Conservation (phyloP, 805 yeast genomes). For the Candida insectorum region DNA sequence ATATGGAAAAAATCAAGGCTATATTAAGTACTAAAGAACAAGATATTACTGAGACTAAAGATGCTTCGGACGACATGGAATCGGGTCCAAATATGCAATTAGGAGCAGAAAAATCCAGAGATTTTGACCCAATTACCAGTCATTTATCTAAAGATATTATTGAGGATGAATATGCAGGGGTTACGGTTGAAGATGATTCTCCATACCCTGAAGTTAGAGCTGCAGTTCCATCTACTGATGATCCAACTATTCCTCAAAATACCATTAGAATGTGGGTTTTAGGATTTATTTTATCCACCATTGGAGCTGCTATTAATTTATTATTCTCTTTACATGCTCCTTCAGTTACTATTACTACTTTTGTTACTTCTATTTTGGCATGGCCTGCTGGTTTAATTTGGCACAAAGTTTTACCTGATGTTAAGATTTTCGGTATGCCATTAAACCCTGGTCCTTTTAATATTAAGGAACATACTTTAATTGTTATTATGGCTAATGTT, state of each 20-base stretch:
- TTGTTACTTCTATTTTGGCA: conserved; percentile 57
- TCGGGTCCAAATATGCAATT: too few relatives aligned
- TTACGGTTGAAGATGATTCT: conserved; percentile 34
- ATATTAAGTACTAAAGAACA: conserved; percentile 6
- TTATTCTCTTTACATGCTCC: conserved; percentile 60
- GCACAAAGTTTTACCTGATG: conserved; percentile 33
- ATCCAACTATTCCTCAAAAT: conserved; percentile 45
- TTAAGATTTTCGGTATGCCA: conserved; percentile 13
- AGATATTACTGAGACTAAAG: conserved; percentile 1
- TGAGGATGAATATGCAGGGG: conserved; percentile 39
- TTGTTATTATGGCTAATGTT: conserved; percentile 18
- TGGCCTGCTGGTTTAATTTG: conserved; percentile 57
- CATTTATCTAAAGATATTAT: conserved; percentile 18
- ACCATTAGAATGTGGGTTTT: conserved; percentile 55
- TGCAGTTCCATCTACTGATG: conserved; percentile 52
- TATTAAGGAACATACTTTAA: conserved; percentile 20
- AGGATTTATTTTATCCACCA: conserved; percentile 47
- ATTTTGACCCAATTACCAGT: conserved; percentile 32
- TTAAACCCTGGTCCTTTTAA: conserved; percentile 23
- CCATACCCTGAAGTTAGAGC: conserved; percentile 71
- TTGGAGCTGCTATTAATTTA: conserved; percentile 58
- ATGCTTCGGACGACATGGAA: background rate
- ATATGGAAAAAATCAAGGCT: conserved; percentile 9
- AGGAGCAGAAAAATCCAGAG: conserved; percentile 18
- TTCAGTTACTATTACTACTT: conserved; percentile 44